Conservation (phyloP, 768 basidiomycete genomes). For the Cyclocybe aegerita region DNA sequence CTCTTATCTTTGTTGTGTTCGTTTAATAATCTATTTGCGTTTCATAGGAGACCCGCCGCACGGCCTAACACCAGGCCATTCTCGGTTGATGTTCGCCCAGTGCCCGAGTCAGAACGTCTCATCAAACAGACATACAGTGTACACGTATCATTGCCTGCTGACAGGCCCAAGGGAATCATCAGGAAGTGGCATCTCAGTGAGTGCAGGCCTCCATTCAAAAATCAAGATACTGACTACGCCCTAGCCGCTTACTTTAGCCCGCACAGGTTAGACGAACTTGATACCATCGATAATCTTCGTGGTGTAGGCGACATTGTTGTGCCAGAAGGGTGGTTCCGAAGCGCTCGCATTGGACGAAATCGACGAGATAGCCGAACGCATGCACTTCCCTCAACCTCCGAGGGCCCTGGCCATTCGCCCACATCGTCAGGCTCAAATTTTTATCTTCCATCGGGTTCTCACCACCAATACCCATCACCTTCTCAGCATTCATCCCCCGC, state of each 20-base stretch:
- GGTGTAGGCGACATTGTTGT: slow-evolving; percentile 65
- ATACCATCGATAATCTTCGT: slow-evolving; percentile 69
- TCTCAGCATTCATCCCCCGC: slow-evolving; percentile 26
- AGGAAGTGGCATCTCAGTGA: slow-evolving; percentile 86
- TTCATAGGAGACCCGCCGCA: slow-evolving; percentile 22
- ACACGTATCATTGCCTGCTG: slow-evolving; percentile 60
- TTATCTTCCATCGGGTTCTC: slow-evolving; percentile 16
- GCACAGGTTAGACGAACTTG: slow-evolving; percentile 66
- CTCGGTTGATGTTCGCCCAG: slow-evolving; percentile 34
- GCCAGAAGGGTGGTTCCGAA: slow-evolving; percentile 78
- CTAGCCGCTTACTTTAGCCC: slow-evolving; percentile 86
- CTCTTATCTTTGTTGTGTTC: slow-evolving; percentile 1
- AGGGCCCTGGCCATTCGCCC: slow-evolving; percentile 23
- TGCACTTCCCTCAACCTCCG: slow-evolving; percentile 31
- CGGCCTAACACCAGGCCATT: slow-evolving; percentile 28
- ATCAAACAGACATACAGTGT: slow-evolving; percentile 88
- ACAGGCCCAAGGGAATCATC: slow-evolving; percentile 48
- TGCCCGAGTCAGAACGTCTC: slow-evolving; percentile 58
- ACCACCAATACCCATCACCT: slow-evolving; percentile 21
- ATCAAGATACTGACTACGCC: slow-evolving; percentile 25
- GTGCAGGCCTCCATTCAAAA: slow-evolving; percentile 23
- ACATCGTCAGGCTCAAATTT: slow-evolving; percentile 21
- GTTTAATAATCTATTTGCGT: slow-evolving; percentile 4
- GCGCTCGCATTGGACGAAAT: slow-evolving; percentile 70
- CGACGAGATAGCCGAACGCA: slow-evolving; percentile 48